Evolutionary conservation across 2,329 filamentous ascomycete genomes (phyloP).

Genomic region (Lachnum nothofagi): DNA sequence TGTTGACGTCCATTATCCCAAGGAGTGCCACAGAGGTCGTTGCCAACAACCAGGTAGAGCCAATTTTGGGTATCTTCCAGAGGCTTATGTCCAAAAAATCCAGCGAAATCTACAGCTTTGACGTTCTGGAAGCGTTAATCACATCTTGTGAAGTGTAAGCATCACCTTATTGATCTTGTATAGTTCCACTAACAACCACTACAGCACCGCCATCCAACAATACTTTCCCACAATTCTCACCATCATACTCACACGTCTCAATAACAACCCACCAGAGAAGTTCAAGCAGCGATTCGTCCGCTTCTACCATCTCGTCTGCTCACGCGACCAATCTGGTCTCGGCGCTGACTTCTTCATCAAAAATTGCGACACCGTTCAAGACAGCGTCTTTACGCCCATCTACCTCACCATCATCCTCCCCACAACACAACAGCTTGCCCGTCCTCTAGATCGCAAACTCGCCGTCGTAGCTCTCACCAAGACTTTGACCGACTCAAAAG

Average conservation of each 20-base stretch:
- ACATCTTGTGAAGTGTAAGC: constrained; percentile 65
- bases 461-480: constrained; percentile 92
- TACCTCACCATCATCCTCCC: constrained; percentile 85
- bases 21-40: constrained; percentile 69
- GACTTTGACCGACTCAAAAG: constrained; percentile 77
- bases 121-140: constrained; percentile 78
- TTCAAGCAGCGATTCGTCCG: constrained; percentile 84
- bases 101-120: constrained; percentile 81
- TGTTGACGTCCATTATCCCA: constrained; percentile 78
- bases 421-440: constrained; percentile 80
- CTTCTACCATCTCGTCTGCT: constrained; percentile 89
- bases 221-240: constrained; percentile 60
- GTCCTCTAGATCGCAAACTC: constrained; percentile 85
- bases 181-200: constrained; percentile 25
- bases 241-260: constrained; percentile 69
- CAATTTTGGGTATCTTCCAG: constrained; percentile 93
- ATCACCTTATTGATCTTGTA: constrained; percentile 1
- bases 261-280: constrained; percentile 63
- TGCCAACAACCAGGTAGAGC: constrained; percentile 74
- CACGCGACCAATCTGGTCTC: constrained; percentile 64
- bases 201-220: constrained; percentile 56
- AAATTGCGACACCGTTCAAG: constrained; percentile 76
- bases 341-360: constrained; percentile 89
- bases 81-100: constrained; percentile 63
- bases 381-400: constrained; percentile 73